A percentile compares a stretch with the other conserved stretches of the same genome.
Conservation (phyloP, 1,139 yeast species). For the Scheffersomyces lignicola region DNA sequence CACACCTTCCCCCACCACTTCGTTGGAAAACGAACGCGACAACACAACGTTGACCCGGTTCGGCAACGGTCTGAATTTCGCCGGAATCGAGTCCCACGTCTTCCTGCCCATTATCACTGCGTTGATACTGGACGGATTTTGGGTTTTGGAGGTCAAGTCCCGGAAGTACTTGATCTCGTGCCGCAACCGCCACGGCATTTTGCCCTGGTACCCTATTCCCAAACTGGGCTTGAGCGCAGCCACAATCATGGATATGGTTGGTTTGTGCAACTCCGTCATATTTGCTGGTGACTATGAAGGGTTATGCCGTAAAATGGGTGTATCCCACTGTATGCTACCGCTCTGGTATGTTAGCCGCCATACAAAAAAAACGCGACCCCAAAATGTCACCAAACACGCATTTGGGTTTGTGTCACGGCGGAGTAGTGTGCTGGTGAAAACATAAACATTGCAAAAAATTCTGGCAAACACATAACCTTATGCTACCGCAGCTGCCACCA, state of each 20-base stretch:
- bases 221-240: constrained; percentile 80
- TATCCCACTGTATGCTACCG: background rate
- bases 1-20: constrained; percentile 27
- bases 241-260: constrained; percentile 61
- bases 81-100: constrained; percentile 95
- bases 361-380: background rate
- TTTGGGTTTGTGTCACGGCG: background rate
- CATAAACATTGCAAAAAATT: constrained; percentile 4
- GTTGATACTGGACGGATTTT: constrained; percentile 40
- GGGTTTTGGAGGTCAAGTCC: constrained; percentile 59
- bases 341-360: background rate
- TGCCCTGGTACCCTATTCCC: constrained; percentile 85
- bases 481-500: too few species aligned
- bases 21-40: constrained; percentile 44
- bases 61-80: constrained; percentile 78
- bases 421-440: background rate
- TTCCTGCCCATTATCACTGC: constrained; percentile 96
- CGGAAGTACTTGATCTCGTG: constrained; percentile 86
- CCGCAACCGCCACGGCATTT: constrained; percentile 83
- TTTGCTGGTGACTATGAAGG: constrained; percentile 2
- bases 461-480: too few species aligned
- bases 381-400: background rate
- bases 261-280: constrained; percentile 9
- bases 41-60: constrained; percentile 74
- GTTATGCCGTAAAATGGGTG: background rate